Conservation (phyloP, 306 rosid species). For the Glycyrrhiza uralensis region DNA sequence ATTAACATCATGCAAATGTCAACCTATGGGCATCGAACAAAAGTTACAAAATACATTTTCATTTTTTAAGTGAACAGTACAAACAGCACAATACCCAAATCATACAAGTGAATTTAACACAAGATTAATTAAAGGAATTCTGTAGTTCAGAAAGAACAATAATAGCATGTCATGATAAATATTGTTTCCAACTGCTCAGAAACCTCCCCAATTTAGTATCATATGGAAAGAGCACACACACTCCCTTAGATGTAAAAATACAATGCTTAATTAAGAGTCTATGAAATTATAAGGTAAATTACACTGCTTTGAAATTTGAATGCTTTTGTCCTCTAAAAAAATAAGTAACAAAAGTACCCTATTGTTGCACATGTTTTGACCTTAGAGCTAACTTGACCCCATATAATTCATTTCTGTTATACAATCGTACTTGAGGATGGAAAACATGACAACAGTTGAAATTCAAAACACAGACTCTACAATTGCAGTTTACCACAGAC, state of each 20-base stretch:
- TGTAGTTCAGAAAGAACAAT: not conserved
- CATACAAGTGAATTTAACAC: constrained; percentile 10
- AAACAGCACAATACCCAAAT: constrained; percentile 1
- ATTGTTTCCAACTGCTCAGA: not conserved
- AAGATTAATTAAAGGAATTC: not conserved
- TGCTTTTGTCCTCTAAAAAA: not conserved
- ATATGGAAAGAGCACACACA: not conserved
- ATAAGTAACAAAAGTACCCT: not conserved
- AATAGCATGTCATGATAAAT: not conserved
- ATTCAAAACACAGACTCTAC: not conserved
- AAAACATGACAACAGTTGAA: constrained; percentile 13
- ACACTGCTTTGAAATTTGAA: not conserved
- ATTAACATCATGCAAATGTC: not conserved
- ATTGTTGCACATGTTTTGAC: not conserved
- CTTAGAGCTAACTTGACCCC: not conserved
- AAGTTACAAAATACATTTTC: not conserved
- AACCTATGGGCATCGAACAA: not conserved
- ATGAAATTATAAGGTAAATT: not conserved
- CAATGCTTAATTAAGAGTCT: not conserved
- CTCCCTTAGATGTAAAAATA: not conserved
- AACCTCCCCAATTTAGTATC: constrained; percentile 4
- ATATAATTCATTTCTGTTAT: not conserved
- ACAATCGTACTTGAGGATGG: not conserved
- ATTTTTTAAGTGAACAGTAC: not conserved
- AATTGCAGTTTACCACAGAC: not conserved